These are phyloP conservation scores for Puccinia coronata DNA, from an alignment of 1,284 basidiomycete species.

Conservation along the genomic window DNA sequence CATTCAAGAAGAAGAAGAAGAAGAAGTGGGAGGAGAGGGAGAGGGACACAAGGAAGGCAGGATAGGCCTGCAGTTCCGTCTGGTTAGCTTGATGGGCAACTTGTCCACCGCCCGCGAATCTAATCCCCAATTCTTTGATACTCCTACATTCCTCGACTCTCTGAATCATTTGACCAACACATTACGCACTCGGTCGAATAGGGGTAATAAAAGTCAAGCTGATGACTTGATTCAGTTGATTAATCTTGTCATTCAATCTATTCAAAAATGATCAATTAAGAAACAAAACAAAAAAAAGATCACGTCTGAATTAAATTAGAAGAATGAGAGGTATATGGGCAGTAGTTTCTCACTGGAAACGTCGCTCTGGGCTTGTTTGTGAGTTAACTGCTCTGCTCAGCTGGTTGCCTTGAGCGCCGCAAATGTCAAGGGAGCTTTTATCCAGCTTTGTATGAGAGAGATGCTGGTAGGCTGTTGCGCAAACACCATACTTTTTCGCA, in stretches of 20 bases:
- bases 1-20: background rate
- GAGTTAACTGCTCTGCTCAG: no score
- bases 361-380: no score
- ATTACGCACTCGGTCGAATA: background rate
- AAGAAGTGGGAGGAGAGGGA: background rate
- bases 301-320: no score
- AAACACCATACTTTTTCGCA: no score
- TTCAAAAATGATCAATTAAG: background rate
- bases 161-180: background rate
- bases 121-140: background rate
- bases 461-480: no score
- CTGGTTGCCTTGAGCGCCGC: no score
- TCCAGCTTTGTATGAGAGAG: no score
- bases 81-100: constrained; percentile 3
- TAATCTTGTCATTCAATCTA: background rate
- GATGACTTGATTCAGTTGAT: background rate
- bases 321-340: no score
- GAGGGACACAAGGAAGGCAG: background rate
- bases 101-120: background rate
- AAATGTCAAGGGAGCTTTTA: no score
- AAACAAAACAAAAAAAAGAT: no score
- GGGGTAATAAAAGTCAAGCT: background rate
- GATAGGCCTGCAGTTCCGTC: constrained; percentile 4
- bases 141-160: background rate
- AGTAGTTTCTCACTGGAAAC: no score